Base-by-base conservation (phyloP, 495 filamentous ascomycete genomes). In the Penicillium goetzii region DNA sequence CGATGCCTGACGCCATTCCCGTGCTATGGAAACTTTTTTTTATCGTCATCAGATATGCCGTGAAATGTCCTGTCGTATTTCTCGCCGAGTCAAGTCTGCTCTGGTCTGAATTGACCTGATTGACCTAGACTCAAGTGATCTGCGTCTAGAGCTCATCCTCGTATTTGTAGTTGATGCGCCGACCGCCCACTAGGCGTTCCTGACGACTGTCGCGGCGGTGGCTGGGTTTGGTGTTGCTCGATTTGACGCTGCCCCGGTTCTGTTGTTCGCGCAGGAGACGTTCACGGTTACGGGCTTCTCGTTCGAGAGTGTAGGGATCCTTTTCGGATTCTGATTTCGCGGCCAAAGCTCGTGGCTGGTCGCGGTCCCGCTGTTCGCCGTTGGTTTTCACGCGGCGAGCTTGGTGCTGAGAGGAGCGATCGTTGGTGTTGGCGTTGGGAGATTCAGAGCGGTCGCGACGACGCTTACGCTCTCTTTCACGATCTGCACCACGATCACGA, bases 241-340 rank as follows among this genome's bases (percentile, higher is more conserved):
- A n/a, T 21, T 61, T 61, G 26, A 21, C 38, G 21, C 51, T 74
- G 59, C 86, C 86, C 51, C 92, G 88, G 19, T 89, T 86, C 73
- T 93, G 87, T 53, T 91, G 83, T 72, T 96, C 92, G 63, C 91
- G 90, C 7, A 90, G 80, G 49, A 93, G 73, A 12, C 92, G 83
- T 71, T 94, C 92, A 12, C 89, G 81, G 61, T 92, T 88, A 15
- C 90, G 82, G 14, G 87, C 87, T 71, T 92, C 90, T 17, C 92
- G 88, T 69, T 94, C 92, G 1, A 89, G 77, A 0, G 89, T 89
- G 67, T 93, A 88, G 0, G 88, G 86, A 70, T 97, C 89, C 65
- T 84, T 80, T 14, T 78, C 77, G 0, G 81, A 79, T 10, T 80
- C 80, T 19, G 72, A 15, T 23, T 15, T 55, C 4, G 56, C 28